Evolutionary conservation across 2,329 filamentous ascomycete genomes (phyloP).

Genomic region (Clarireedia monteithiana): DNA sequence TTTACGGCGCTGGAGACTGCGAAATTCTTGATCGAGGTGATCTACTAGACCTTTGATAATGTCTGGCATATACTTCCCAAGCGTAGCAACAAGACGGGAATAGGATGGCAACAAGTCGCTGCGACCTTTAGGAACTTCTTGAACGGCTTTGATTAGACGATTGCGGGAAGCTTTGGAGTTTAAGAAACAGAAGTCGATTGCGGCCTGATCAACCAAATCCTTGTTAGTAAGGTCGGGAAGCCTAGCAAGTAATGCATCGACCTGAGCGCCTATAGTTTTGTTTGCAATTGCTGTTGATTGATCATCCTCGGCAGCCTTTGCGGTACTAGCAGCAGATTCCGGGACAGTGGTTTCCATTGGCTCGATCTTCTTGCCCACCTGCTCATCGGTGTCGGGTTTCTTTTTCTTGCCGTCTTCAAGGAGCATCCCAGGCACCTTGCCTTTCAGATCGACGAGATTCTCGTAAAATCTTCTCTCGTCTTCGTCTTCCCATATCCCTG

Average conservation of each 20-base stretch:
- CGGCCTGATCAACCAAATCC: constrained; percentile 83
- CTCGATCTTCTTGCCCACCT: constrained; percentile 68
- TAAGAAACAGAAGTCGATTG: constrained; percentile 94
- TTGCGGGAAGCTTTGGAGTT: constrained; percentile 98
- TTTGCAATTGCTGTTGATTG: constrained; percentile 92
- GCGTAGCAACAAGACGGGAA: constrained; percentile 84
- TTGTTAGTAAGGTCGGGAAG: constrained; percentile 90
- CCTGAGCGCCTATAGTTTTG: constrained; percentile 94
- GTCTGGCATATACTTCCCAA: constrained; percentile 90
- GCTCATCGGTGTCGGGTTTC: constrained; percentile 73
- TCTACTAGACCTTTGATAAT: constrained; percentile 86
- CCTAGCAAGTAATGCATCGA: constrained; percentile 79
- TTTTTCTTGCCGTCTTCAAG: constrained; percentile 95
- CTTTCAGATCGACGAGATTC: constrained; percentile 89
- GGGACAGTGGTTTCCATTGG: constrained; percentile 36
- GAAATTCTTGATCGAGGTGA: constrained; percentile 92
- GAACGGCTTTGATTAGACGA: constrained; percentile 82
- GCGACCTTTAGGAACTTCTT: constrained; percentile 90
- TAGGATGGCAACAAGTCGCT: constrained; percentile 87
- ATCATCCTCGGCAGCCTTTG: constrained; percentile 61
- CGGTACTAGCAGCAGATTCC: constrained; percentile 34
- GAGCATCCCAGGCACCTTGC: constrained; percentile 88
- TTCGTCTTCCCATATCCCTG: constrained; percentile 98
- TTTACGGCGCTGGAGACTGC: constrained; percentile 91
- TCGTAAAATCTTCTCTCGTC: constrained; percentile 98